A percentile compares a stretch with the other conserved stretches of the same genome.
These are phyloP conservation scores for Pythium phragmiticola DNA, from an alignment of 352 stramenopile genomes.

Conservation along the genomic window DNA sequence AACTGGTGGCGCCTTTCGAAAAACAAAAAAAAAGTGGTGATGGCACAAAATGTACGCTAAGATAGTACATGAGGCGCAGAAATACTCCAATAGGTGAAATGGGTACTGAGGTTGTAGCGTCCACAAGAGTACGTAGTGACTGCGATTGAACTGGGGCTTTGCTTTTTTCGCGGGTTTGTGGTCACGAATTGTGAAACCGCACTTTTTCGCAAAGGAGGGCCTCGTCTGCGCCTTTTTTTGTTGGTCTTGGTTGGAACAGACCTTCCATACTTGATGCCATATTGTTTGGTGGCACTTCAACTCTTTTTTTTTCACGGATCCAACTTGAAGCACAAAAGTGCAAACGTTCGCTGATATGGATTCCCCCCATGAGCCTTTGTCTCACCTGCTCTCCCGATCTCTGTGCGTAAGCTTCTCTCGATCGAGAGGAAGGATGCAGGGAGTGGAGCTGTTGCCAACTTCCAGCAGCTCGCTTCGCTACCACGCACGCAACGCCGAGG, in stretches of 20 bases:
- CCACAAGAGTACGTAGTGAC: slow-evolving; percentile 19
- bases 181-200: slow-evolving; percentile 18
- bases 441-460: background rate
- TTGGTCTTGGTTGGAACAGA: too few species aligned
- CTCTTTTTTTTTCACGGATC: slow-evolving; percentile 1
- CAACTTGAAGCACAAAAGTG: background rate
- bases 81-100: slow-evolving; percentile 4
- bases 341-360: background rate
- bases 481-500: background rate
- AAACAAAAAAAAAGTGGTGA: slow-evolving; percentile 6
- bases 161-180: slow-evolving; percentile 14
- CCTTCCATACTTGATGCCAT: slow-evolving; percentile 8
- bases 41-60: background rate
- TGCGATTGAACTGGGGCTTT: slow-evolving; percentile 15
- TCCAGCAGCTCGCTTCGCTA: background rate
- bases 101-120: slow-evolving; percentile 6
- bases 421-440: background rate
- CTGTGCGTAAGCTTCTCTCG: background rate
- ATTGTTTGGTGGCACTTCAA: slow-evolving; percentile 8
- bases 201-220: slow-evolving; percentile 9
- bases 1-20: background rate
- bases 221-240: slow-evolving; percentile 5
- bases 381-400: background rate
- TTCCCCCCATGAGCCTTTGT: background rate
- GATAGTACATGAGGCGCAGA: background rate